Evolutionary conservation across 1,284 basidiomycete species (phyloP).

Genomic region (Puccinia polysora): DNA sequence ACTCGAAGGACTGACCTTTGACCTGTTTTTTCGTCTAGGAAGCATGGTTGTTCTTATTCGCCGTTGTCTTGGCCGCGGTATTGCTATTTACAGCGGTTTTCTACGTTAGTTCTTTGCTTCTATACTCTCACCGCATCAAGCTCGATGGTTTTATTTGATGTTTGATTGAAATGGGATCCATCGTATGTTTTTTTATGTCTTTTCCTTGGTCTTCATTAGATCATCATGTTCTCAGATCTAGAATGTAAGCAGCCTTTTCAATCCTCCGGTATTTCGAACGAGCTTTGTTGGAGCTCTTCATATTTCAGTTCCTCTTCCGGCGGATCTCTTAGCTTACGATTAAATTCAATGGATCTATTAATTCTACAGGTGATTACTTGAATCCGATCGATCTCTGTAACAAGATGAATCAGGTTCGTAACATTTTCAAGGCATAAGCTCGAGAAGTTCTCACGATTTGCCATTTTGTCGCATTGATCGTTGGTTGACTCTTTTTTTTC

Average conservation of each 20-base stretch:
- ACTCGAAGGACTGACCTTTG: neutral
- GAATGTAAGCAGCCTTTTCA: conserved; percentile 68
- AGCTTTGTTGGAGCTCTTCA: conserved; percentile 46
- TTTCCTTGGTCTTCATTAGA: conserved; percentile 58
- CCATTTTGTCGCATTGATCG: neutral
- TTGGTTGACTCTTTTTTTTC: neutral
- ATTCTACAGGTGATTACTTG: conserved; percentile 70
- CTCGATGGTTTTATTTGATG: neutral
- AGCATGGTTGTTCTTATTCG: conserved; percentile 93
- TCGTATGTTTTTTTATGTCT: neutral
- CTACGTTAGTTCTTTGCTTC: conserved; percentile 76
- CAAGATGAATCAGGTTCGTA: conserved; percentile 88
- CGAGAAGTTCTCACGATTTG: too few relatives aligned
- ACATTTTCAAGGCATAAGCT: neutral
- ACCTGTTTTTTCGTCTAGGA: conserved; percentile 44
- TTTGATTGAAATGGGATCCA: neutral
- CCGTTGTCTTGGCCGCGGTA: conserved; percentile 85
- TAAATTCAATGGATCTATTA: neutral
- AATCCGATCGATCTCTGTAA: conserved; percentile 99
- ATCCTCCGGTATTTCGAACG: too few relatives aligned
- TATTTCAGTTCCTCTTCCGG: neutral
- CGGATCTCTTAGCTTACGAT: neutral
- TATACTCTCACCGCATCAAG: too few relatives aligned
- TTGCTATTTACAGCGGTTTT: conserved; percentile 96
- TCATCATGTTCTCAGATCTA: conserved; percentile 99